These are phyloP conservation scores for Pythium scleroteichum DNA, from an alignment of 352 stramenopile species.

Conservation along the genomic window DNA sequence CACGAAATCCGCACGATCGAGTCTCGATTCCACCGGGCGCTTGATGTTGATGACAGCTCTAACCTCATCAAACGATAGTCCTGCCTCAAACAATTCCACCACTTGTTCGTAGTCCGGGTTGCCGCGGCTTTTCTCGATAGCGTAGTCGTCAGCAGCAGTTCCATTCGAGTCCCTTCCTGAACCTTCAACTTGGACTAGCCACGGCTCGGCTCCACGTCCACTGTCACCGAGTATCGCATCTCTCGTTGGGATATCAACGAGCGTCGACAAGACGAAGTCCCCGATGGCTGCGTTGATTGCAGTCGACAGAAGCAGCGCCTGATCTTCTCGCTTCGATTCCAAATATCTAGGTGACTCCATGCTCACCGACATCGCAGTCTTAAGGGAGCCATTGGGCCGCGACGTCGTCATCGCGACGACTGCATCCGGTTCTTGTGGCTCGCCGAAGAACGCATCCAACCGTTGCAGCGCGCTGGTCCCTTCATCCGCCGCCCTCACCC, in stretches of 20 bases:
- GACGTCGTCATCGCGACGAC: not conserved
- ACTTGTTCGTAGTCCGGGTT: not conserved
- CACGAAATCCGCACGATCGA: conserved; percentile 3
- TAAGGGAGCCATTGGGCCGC: not conserved
- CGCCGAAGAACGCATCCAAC: conserved; percentile 27
- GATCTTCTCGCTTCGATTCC: no score
- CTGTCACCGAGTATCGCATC: not conserved
- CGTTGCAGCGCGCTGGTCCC: not conserved
- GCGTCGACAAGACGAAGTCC: conserved; percentile 26
- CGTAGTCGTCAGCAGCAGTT: not conserved
- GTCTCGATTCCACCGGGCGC: not conserved
- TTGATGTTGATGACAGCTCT: not conserved
- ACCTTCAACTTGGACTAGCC: not conserved
- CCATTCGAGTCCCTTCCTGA: not conserved
- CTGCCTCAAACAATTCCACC: conserved; percentile 1
- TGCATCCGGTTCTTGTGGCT: not conserved
- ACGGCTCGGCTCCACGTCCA: not conserved
- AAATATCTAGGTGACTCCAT: no score
- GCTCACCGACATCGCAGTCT: not conserved
- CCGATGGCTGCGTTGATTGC: conserved; percentile 28
- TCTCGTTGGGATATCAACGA: conserved; percentile 7
- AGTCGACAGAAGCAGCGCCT: not conserved
- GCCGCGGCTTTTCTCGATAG: not conserved
- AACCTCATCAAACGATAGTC: conserved; percentile 13
- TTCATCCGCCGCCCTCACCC: not conserved